Evolutionary conservation across 495 filamentous ascomycete species (phyloP).

Genomic region (Hypoxylon trugodes): DNA sequence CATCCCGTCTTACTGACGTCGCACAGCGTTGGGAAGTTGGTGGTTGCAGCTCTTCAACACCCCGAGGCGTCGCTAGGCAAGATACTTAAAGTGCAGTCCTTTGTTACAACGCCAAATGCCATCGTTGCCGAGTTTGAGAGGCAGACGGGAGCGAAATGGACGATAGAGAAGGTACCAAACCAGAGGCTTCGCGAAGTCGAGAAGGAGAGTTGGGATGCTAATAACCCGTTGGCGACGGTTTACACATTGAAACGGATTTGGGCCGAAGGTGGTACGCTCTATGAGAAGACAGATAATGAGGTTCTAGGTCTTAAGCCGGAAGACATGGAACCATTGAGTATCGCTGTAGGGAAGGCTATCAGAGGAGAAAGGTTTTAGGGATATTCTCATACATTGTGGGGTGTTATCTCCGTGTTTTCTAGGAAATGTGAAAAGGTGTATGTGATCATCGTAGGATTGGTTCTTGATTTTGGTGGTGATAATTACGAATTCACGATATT

Average conservation of each 20-base stretch:
- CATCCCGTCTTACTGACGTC: conserved; percentile 9
- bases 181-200: conserved; percentile 62
- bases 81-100: conserved; percentile 74
- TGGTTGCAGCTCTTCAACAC: conserved; percentile 65
- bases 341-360: conserved; percentile 54
- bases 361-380: conserved; percentile 31
- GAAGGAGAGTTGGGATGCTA: conserved; percentile 61
- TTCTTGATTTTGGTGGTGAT: no score
- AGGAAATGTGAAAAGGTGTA: no score
- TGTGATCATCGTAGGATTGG: no score
- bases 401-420: neutral
- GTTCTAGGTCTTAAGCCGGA: conserved; percentile 57
- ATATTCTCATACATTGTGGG: neutral
- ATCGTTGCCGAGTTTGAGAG: conserved; percentile 72
- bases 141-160: conserved; percentile 66
- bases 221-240: conserved; percentile 60
- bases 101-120: conserved; percentile 67
- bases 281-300: conserved; percentile 71
- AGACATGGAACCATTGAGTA: conserved; percentile 59
- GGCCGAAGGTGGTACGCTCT: conserved; percentile 75
- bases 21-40: conserved; percentile 69
- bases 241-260: conserved; percentile 72
- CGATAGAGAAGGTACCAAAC: conserved; percentile 62
- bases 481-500: no score
- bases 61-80: conserved; percentile 61